Percentiles rank a stretch among this genome's conserved stretches.
Evolutionary conservation across 2,329 filamentous ascomycete species (phyloP).

Genomic region (Bipolaris gigantea): DNA sequence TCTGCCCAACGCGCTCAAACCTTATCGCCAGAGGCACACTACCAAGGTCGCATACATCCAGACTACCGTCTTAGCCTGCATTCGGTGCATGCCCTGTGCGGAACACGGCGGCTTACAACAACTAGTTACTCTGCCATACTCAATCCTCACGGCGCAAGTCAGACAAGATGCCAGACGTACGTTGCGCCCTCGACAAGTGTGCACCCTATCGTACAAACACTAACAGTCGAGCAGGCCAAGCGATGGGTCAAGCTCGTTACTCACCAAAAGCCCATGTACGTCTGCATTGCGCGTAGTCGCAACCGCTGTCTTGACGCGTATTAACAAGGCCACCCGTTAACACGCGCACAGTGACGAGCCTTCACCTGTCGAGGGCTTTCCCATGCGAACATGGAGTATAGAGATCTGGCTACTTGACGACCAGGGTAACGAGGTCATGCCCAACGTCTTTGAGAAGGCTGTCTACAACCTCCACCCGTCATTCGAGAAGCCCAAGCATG

Average conservation of each 20-base stretch:
- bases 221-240: constrained; percentile 62
- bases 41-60: constrained; percentile 1
- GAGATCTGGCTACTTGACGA: constrained; percentile 83
- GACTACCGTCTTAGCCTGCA: not conserved
- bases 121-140: not conserved
- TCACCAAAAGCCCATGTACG: constrained; percentile 85
- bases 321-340: constrained; percentile 18
- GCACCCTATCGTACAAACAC: constrained; percentile 1
- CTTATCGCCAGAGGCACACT: constrained; percentile 12
- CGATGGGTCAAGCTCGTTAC: constrained; percentile 91
- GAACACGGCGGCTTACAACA: not conserved
- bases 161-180: constrained; percentile 51
- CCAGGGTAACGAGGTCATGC: constrained; percentile 79
- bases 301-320: constrained; percentile 17
- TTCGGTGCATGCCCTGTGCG: not conserved
- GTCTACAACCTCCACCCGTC: constrained; percentile 92
- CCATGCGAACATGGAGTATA: constrained; percentile 91
- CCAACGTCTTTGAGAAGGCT: constrained; percentile 87
- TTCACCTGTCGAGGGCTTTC: constrained; percentile 81
- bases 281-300: constrained; percentile 32
- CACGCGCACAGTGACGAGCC: constrained; percentile 66
- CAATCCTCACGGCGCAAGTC: constrained; percentile 8
- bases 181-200: constrained; percentile 18
- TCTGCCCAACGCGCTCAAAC: constrained; percentile 14
- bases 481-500: constrained; percentile 83